Evolutionary conservation across 768 basidiomycete genomes (phyloP), one percentile per base, ranked within the genome.

Genomic region (Auricularia auricula-judae): DNA sequence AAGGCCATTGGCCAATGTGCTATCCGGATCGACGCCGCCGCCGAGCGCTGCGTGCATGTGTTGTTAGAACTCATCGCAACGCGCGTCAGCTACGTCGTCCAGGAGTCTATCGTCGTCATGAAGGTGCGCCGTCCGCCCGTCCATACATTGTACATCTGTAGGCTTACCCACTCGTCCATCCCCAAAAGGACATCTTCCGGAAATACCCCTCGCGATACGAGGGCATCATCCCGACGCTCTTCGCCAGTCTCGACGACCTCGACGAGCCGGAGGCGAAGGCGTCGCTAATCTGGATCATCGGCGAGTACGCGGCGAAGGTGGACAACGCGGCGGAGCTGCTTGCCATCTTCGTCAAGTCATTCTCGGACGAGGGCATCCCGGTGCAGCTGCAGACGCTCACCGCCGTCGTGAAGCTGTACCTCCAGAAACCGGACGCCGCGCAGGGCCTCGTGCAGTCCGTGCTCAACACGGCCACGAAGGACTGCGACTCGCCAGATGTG

Each of bases 241-340:
- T 95, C 70, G 86, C 91, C 1, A 96, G 94, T 71, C 85, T 98
- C 14, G 96, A 99, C 66, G 95, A 97, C 70, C 79, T 99, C 36
- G 96, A 98, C 71, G 97, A 99, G 72, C 97, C 96, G 10, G 96
- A 99, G 73, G 96, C 97, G 2, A 98, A 98, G 72, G 92, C 95
- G 1, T 95, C 95, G 2, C 79, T 99, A 61, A 98, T 99, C 73
- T 99, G 97, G 96, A 98, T 99, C 70, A 94, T 98, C 68, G 96
- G 96, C 64, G 94, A 98, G 77, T 98, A 99, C 70, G 94, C 96
- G 3, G 89, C 89, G 74, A 96, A 93, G 77, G 98, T 98, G 68
- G 93, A 95, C 69, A 99, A 99, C 68, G 94, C 96, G 3, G 93
- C 91, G 72, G 95, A 98, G 70, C 80, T 99, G 29, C 79, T 98